Evolutionary conservation across 1,284 basidiomycete species (phyloP).

Genomic region (Ceratobasidium sp.): DNA sequence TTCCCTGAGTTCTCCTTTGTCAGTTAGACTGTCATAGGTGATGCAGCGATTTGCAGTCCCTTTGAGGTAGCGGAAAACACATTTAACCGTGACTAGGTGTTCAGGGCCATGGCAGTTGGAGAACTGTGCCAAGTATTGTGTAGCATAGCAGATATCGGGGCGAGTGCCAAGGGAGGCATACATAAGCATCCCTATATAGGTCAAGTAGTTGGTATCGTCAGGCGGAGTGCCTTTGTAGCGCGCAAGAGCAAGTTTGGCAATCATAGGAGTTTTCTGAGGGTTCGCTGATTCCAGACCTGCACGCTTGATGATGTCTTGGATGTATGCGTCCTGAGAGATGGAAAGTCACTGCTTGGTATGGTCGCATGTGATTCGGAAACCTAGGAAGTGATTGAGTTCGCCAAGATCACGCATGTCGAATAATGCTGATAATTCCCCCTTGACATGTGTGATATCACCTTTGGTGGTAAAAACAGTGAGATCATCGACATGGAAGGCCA

Average conservation of each 20-base stretch:
- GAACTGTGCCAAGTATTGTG: neutral
- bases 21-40: slow-evolving; percentile 17
- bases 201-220: neutral
- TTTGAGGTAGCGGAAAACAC: neutral
- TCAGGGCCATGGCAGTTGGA: neutral
- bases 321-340: neutral
- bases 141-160: neutral
- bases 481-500: slow-evolving; percentile 17
- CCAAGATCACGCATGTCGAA: slow-evolving; percentile 14
- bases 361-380: neutral
- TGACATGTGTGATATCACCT: slow-evolving; percentile 1
- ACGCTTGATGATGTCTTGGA: neutral
- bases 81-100: neutral
- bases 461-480: neutral
- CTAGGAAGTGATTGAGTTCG: slow-evolving; percentile 1
- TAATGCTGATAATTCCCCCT: slow-evolving; percentile 5
- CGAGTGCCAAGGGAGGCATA: neutral
- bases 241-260: neutral
- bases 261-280: slow-evolving; percentile 1
- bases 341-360: neutral
- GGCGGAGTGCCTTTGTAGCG: neutral
- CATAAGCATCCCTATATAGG: neutral
- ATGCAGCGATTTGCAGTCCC: neutral
- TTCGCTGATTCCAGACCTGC: neutral
- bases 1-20: slow-evolving; percentile 4